phyloP scores from a whole-genome alignment of 495 filamentous ascomycete genomes.

The Penicillium paradoxum region DNA sequence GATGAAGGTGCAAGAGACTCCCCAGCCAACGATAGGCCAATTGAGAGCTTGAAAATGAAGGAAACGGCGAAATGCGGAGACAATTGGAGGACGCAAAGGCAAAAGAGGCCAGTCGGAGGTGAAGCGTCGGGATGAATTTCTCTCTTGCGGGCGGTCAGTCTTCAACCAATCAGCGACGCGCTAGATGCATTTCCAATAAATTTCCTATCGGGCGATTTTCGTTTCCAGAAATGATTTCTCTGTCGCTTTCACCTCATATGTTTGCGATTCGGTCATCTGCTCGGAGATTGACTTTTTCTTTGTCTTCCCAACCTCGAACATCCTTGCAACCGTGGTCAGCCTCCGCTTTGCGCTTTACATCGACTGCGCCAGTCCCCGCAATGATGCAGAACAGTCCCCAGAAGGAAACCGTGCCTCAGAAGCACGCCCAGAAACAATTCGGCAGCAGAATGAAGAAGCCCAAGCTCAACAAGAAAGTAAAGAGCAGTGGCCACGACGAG shows the following conservation, averaged over 20 bases:
- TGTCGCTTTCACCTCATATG: conserved; percentile 17
- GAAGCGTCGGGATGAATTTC: conserved; percentile 28
- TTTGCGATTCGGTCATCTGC: conserved; percentile 15
- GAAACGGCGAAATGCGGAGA: conserved; percentile 12
- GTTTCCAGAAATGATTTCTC: conserved; percentile 5
- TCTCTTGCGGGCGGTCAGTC: conserved; percentile 28
- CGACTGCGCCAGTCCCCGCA: conserved; percentile 19
- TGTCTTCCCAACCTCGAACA: background rate
- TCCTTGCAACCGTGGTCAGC: conserved; percentile 1
- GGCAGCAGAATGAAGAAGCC: conserved; percentile 47
- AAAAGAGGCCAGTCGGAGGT: conserved; percentile 26
- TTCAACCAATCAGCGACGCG: conserved; percentile 18
- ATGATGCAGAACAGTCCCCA: conserved; percentile 30
- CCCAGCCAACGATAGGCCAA: conserved; percentile 26
- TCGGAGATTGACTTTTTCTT: conserved; percentile 11
- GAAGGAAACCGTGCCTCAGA: conserved; percentile 20
- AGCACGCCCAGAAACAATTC: background rate
- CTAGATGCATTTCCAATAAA: conserved; percentile 29
- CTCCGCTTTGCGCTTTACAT: conserved; percentile 7
- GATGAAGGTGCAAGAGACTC: conserved; percentile 18
- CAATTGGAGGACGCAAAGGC: conserved; percentile 10
- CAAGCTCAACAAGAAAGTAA: background rate
- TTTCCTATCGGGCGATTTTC: conserved; percentile 22
- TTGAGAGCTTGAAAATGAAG: conserved; percentile 17
- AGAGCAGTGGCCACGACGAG: conserved; percentile 50